Evolutionary conservation across 805 yeast species (phyloP), one percentile per base, ranked within the genome.

Genomic region (Cyberlindnera misumaiensis): DNA sequence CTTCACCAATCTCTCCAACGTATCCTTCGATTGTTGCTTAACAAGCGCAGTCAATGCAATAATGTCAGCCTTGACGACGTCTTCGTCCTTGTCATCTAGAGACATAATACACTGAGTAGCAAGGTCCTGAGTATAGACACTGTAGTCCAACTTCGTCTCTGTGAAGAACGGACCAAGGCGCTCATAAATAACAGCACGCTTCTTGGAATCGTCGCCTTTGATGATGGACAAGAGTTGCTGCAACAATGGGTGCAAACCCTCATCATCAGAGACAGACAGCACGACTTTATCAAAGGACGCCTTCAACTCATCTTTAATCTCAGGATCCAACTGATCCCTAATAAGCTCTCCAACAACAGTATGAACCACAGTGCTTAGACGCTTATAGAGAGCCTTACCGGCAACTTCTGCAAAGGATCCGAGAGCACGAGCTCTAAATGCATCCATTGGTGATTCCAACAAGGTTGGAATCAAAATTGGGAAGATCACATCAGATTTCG

Each of bases 381-480:
- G 76, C 50, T 71, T 76, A 68, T 80, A 79, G 47, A 88, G 64
- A 0, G 95, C 85, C 28, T 76, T 60, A 18, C 96, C 97, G 17
- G 96, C 96, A 35, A 86, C 96, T 37, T 84, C 79, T 1, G 95
- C 94, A 58, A 89, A 71, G 0, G 94, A 77, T 17, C 93, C 86
- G 42, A 89, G 67, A 4, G 96, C 95, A 39, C 74, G 71, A n/a
- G 96, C 95, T 63, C 88, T 86, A 65, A 80, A 80, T 0, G 77
- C 68, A 49, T 85, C 86, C 39, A 89, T 78, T 12, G 97, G 97
- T 6, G 87, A 80, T 5, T 77, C 59, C 55, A 90, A 68, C 55
- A 93, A 70, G 0, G 95, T 75, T 32, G 97, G 97, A 42, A 90
- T 72, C 56, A 93, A 73, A 34, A 86, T 83, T 35, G 97, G 97